These are phyloP conservation scores for Clonostachys byssicola DNA, from an alignment of 2,329 filamentous ascomycete species.

Conservation along the genomic window DNA sequence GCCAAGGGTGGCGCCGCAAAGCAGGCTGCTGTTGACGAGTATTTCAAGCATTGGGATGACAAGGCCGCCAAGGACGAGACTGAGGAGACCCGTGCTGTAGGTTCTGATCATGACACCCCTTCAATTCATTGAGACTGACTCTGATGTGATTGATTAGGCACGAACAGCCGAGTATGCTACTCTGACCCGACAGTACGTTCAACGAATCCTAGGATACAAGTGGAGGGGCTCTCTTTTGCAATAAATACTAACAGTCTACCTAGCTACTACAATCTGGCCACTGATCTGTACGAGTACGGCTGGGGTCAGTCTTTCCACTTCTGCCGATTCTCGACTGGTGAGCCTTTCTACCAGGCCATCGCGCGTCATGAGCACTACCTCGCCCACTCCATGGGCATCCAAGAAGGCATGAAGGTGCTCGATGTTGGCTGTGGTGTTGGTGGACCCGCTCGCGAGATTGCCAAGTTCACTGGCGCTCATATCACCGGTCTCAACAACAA, in stretches of 20 bases:
- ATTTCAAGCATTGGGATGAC: conserved; percentile 97
- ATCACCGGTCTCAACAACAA: conserved; percentile 97
- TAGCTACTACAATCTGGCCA: conserved; percentile 96
- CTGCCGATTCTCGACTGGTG: conserved; percentile 84
- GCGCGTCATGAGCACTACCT: conserved; percentile 98
- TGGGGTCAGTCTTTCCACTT: conserved; percentile 98
- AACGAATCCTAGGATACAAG: background rate
- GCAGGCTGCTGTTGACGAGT: conserved; percentile 80
- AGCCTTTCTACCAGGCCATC: conserved; percentile 87
- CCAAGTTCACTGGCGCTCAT: conserved; percentile 88
- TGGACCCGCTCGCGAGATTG: conserved; percentile 91
- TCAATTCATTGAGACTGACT: background rate
- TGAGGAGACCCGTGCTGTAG: conserved; percentile 71
- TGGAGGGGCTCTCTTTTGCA: background rate
- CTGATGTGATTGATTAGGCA: conserved; percentile 42
- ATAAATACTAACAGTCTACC: conserved; percentile 9
- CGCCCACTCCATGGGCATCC: conserved; percentile 81
- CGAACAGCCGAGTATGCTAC: conserved; percentile 88
- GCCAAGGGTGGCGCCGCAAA: conserved; percentile 74
- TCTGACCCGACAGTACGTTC: conserved; percentile 81
- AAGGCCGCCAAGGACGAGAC: conserved; percentile 78
- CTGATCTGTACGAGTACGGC: conserved; percentile 93
- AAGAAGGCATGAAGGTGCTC: conserved; percentile 82
- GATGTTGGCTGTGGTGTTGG: conserved; percentile 98
- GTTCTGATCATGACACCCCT: conserved; percentile 12